These are phyloP conservation scores for Zygosaccharomyces siamensis DNA, from an alignment of 805 yeast species.

Conservation along the genomic window DNA sequence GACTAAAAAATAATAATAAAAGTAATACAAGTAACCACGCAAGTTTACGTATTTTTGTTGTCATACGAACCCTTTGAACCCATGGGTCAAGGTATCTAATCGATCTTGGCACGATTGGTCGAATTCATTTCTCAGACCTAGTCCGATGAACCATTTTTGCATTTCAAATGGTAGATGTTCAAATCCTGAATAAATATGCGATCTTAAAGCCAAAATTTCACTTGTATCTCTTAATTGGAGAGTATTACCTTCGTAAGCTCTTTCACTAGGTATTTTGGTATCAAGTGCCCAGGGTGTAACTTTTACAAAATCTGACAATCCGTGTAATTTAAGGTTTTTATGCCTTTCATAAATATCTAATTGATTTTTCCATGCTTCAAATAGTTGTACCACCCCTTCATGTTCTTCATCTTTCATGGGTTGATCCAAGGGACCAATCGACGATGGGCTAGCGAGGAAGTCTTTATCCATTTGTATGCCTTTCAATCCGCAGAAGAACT, in stretches of 20 bases:
- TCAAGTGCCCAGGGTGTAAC: conserved; percentile 7
- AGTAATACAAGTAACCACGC: not conserved
- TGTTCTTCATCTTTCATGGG: conserved; percentile 4
- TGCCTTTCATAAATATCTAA: conserved; percentile 11
- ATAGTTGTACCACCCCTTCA: conserved; percentile 6
- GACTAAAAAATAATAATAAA: conserved; percentile 12
- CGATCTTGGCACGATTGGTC: conserved; percentile 5
- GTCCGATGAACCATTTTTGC: conserved; percentile 20
- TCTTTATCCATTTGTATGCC: conserved; percentile 11
- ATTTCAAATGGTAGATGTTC: conserved; percentile 17
- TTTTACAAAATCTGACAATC: not conserved
- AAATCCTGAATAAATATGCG: conserved; percentile 14
- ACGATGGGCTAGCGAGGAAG: not conserved
- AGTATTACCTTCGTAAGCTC: not conserved
- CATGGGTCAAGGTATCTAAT: conserved; percentile 25
- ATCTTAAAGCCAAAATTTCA: conserved; percentile 7
- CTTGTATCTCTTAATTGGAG: not conserved
- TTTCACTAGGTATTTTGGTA: not conserved
- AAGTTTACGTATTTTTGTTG: not conserved
- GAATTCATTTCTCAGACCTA: not conserved
- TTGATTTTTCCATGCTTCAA: conserved; percentile 1
- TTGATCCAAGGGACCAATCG: conserved; percentile 3
- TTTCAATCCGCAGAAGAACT: conserved; percentile 11
- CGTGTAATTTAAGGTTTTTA: not conserved
- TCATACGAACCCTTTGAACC: conserved; percentile 23